phyloP scores from a whole-genome alignment of 2,329 filamentous ascomycete genomes.

The Pyrenophora graminea region DNA sequence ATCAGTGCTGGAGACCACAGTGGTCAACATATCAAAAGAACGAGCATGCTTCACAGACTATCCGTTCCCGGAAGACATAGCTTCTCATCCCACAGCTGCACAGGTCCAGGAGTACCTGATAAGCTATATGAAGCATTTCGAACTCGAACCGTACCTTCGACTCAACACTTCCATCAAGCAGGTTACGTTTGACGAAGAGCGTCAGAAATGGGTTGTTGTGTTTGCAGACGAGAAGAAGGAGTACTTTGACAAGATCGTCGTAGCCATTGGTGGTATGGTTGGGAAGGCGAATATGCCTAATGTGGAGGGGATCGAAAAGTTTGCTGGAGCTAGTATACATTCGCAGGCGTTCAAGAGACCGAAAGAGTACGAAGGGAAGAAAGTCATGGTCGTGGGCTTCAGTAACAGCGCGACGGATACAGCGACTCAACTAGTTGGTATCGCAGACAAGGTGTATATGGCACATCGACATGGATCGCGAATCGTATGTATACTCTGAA shows the following conservation, averaged over 20 bases:
- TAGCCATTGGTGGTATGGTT: constrained; percentile 28
- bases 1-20: constrained; percentile 25
- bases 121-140: constrained; percentile 24
- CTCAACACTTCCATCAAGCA: constrained; percentile 17
- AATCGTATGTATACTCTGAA: constrained; percentile 10
- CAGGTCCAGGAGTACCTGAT: constrained; percentile 29
- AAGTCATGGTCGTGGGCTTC: constrained; percentile 33
- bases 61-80: constrained; percentile 18
- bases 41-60: constrained; percentile 31
- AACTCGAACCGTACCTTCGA: constrained; percentile 17
- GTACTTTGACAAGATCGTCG: constrained; percentile 27
- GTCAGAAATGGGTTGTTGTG: constrained; percentile 19
- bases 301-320: constrained; percentile 23
- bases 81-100: constrained; percentile 22
- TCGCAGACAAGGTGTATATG: constrained; percentile 27
- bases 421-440: constrained; percentile 23
- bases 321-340: constrained; percentile 18
- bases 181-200: constrained; percentile 16
- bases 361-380: constrained; percentile 14
- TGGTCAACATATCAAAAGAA: constrained; percentile 30
- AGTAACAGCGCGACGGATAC: constrained; percentile 34
- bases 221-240: constrained; percentile 7
- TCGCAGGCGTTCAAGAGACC: constrained; percentile 23
- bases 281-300: constrained; percentile 20
- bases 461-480: constrained; percentile 31